Percentiles rank a stretch among this genome's conserved stretches.
Conservation (phyloP, 352 stramenopile genomes). For the Discostella stelligera region DNA sequence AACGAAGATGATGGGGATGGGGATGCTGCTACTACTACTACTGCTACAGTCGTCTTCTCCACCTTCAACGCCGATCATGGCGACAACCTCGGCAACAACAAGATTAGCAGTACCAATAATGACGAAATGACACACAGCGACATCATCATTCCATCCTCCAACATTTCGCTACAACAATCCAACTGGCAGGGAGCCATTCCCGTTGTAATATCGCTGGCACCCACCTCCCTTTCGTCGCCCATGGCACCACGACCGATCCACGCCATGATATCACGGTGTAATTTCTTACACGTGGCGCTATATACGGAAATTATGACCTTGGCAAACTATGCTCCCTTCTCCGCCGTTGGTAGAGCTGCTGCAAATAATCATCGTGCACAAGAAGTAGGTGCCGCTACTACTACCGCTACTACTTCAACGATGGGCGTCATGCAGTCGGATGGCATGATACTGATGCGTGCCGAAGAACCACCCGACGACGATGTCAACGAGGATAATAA, state of each 20-base stretch:
- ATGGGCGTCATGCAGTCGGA: no score
- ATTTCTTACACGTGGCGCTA: conserved; percentile 72
- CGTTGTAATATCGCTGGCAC: conserved; percentile 58
- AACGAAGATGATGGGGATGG: no score
- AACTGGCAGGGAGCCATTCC: conserved; percentile 70
- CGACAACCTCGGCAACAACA: background rate
- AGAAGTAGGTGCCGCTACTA: background rate
- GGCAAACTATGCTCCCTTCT: conserved; percentile 58
- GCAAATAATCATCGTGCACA: background rate
- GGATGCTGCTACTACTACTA: no score
- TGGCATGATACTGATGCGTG: conserved; percentile 16
- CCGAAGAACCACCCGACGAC: conserved; percentile 48
- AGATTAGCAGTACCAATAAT: background rate
- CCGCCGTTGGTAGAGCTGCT: background rate
- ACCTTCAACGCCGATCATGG: background rate
- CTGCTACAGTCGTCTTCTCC: no score
- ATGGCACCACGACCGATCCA: conserved; percentile 57
- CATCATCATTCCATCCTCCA: conserved; percentile 24
- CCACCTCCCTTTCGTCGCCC: conserved; percentile 63
- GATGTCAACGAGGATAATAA: background rate
- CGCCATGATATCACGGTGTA: conserved; percentile 59
- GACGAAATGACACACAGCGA: background rate
- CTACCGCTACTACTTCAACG: background rate
- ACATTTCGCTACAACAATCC: conserved; percentile 34
- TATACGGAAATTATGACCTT: conserved; percentile 54